Evolutionary conservation across 176 grass and related monocot species (phyloP).

Genomic region (Zoysia japonica): DNA sequence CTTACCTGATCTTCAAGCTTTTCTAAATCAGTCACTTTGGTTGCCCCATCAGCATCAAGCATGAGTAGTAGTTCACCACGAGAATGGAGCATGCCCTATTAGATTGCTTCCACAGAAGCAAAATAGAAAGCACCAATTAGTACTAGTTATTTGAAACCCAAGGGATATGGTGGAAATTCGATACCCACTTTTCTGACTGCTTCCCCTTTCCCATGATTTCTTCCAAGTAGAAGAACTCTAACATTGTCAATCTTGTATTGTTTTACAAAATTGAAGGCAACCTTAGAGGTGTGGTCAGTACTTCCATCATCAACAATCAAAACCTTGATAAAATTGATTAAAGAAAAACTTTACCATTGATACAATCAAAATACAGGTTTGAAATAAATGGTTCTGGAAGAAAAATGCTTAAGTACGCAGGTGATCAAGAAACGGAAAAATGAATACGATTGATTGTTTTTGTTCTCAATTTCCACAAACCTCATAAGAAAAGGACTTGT

Average conservation of each 20-base stretch:
- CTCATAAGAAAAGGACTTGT: conserved; percentile 88
- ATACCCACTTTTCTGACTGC: conserved; percentile 89
- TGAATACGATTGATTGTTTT: neutral
- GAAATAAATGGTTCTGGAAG: neutral
- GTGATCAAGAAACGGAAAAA: neutral
- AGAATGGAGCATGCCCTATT: conserved; percentile 98
- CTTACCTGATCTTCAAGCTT: conserved; percentile 88
- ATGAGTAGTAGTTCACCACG: conserved; percentile 86
- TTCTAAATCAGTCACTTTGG: conserved; percentile 88
- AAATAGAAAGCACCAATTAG: conserved; percentile 47
- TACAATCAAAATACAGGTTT: neutral
- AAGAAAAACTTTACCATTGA: neutral
- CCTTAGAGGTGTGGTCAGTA: conserved; percentile 76
- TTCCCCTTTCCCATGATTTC: conserved; percentile 99
- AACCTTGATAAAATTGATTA: conserved; percentile 48
- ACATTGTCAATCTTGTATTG: conserved; percentile 83
- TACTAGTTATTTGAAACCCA: conserved; percentile 9
- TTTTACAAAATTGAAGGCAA: conserved; percentile 71
- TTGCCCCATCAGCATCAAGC: conserved; percentile 98
- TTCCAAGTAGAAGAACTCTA: conserved; percentile 87
- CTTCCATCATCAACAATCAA: conserved; percentile 98
- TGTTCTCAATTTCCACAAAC: conserved; percentile 45
- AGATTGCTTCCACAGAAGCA: conserved; percentile 56
- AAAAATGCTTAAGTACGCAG: neutral
- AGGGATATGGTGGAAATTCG: neutral